phyloP scores from a whole-genome alignment of 305 asterid species.

The Withania somnifera region DNA sequence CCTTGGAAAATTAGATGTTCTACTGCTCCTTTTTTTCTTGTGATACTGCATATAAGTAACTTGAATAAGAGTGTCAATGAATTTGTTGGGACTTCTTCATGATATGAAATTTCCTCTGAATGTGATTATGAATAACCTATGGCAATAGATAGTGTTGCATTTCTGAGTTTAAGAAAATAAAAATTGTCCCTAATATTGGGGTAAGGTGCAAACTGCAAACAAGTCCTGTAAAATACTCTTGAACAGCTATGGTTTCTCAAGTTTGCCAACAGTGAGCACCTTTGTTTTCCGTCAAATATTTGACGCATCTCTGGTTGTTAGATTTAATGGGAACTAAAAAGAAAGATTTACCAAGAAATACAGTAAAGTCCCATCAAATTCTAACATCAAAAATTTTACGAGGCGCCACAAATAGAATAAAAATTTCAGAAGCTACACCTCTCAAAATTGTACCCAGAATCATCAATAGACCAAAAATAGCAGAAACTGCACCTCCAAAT shows the following conservation, averaged over 20 bases:
- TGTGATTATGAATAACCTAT: neutral
- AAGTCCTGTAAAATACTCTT: neutral
- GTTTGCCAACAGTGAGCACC: neutral
- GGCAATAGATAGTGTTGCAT: neutral
- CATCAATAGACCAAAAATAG: neutral
- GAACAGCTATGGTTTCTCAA: neutral
- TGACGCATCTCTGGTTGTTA: neutral
- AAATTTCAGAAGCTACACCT: neutral
- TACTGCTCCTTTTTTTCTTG: neutral
- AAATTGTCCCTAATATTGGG: neutral
- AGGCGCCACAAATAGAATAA: neutral
- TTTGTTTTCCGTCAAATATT: neutral
- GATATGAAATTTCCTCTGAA: neutral
- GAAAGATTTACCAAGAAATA: neutral
- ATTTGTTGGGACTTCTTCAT: neutral
- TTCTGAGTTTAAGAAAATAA: neutral
- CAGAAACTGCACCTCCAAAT: neutral
- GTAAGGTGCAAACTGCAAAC: neutral
- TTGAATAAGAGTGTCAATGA: neutral
- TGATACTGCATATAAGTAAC: neutral
- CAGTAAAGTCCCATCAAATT: neutral
- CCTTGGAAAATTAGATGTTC: neutral
- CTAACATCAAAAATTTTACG: neutral
- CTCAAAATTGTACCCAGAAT: neutral
- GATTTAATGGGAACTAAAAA: neutral